phyloP scores from a whole-genome alignment of 2,329 filamentous ascomycete genomes.

The Colletotrichum ledebouriae region DNA sequence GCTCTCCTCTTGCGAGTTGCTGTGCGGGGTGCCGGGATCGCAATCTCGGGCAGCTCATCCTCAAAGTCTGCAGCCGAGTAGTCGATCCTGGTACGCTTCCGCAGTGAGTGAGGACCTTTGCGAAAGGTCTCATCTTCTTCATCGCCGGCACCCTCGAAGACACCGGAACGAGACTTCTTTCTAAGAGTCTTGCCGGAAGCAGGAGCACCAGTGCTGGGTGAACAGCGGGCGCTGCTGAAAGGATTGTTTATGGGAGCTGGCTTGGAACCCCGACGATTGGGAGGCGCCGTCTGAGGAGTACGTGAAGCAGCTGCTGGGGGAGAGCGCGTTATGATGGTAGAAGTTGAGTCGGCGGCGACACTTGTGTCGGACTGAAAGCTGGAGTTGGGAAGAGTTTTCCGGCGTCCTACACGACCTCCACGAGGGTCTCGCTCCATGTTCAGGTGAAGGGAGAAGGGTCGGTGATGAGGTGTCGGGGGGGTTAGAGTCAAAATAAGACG shows the following conservation, averaged over 20 bases:
- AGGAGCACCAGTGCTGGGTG: constrained; percentile 25
- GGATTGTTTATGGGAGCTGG: constrained; percentile 31
- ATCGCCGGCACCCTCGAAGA: constrained; percentile 45
- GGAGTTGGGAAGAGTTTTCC: constrained; percentile 36
- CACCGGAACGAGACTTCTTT: constrained; percentile 39
- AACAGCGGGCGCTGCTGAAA: constrained; percentile 28
- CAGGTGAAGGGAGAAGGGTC: constrained; percentile 16
- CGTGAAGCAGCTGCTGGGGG: constrained; percentile 33
- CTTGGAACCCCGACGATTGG: constrained; percentile 36
- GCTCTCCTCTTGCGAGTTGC: constrained; percentile 49
- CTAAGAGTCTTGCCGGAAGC: constrained; percentile 34
- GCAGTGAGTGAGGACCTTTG: constrained; percentile 71
- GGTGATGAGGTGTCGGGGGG: constrained; percentile 22
- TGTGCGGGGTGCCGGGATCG: constrained; percentile 44
- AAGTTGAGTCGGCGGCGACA: constrained; percentile 27
- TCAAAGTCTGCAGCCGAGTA: constrained; percentile 68
- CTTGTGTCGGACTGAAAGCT: constrained; percentile 40
- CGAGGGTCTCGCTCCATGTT: constrained; percentile 38
- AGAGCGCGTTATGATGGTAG: constrained; percentile 40
- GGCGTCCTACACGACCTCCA: constrained; percentile 31
- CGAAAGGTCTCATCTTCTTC: constrained; percentile 64
- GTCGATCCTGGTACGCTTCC: constrained; percentile 69
- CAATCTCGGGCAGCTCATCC: constrained; percentile 55
- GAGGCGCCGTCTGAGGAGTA: constrained; percentile 43
- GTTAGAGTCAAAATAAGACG: constrained; percentile 27